phyloP scores from a whole-genome alignment of 352 stramenopile species.

The Pythium volutum region DNA sequence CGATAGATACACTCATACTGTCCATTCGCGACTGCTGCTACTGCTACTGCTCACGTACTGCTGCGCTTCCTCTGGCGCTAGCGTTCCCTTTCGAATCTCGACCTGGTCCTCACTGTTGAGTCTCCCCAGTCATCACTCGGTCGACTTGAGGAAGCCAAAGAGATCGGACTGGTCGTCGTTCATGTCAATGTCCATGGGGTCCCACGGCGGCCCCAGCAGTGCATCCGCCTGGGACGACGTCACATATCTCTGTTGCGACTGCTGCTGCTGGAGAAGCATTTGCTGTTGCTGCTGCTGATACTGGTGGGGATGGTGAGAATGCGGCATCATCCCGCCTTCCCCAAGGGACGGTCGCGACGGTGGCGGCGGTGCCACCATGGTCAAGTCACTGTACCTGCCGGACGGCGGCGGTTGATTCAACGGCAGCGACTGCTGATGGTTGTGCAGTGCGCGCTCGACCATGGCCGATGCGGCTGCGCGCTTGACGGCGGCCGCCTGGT shows the following conservation, averaged over 20 bases:
- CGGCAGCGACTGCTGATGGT: neutral
- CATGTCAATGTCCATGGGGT: constrained; percentile 27
- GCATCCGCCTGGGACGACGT: constrained; percentile 8
- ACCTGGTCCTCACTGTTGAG: no score
- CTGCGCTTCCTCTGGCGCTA: constrained; percentile 7
- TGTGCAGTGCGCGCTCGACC: constrained; percentile 24
- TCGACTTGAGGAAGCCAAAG: constrained; percentile 28
- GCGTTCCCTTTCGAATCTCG: neutral
- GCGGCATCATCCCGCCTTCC: constrained; percentile 3
- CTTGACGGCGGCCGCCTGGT: constrained; percentile 19
- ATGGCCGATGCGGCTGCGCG: constrained; percentile 18
- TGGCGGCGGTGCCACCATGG: neutral
- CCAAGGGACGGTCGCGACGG: constrained; percentile 5
- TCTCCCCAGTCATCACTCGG: constrained; percentile 10
- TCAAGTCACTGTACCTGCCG: constrained; percentile 9
- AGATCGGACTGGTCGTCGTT: constrained; percentile 25
- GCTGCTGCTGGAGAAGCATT: constrained; percentile 12
- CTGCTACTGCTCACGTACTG: no score
- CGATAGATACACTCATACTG: neutral
- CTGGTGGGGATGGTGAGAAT: constrained; percentile 10
- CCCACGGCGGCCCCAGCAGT: constrained; percentile 15
- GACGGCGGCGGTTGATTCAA: neutral
- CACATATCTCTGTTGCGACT: constrained; percentile 6
- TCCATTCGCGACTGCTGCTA: neutral
- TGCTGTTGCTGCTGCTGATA: constrained; percentile 14